Evolutionary conservation across 2,329 filamentous ascomycete species (phyloP), one percentile per base, ranked within the genome.

Genomic region (Penicillium sp.): DNA sequence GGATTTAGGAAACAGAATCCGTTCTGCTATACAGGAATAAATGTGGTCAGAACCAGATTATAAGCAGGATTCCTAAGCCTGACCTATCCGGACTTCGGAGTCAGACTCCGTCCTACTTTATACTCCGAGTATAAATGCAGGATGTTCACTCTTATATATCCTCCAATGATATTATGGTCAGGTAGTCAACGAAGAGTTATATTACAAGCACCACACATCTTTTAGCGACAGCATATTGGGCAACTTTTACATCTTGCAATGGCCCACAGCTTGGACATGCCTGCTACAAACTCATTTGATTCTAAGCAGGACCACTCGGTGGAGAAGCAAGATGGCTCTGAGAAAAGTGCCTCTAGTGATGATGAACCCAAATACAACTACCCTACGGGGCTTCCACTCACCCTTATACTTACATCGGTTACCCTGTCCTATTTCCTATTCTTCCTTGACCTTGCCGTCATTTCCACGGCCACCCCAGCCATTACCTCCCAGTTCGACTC

Each of bases 401-500:
- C 54, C 2, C 45, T 56, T 15, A 61, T 61, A 12, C 53, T 62
- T 3, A 55, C 51, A n/a, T 54, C 57, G 17, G 55, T 60, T n/a
- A 61, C 57, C 8, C 31, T 62, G 43, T 52, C 56, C 26, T 60
- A 60, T 52, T 62, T 59, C 21, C 46, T 61, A 8, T 56, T 61
- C 34, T 60, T 61, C 43, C 56, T 61, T 12, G 57, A 62, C 28
- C 40, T 56, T 44, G 51, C 54, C 10, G 50, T 61, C 22, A 53
- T 62, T 21, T 61, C 55, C 17, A 60, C 57, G 0, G 61, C 61
- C 12, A 58, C 53, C 31, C 59, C 61, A 3, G 42, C 45, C 4
- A 62, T 63, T 39, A 63, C 60, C 1, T 43, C 53, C 7, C 34
- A 57, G n/a, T 62, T 63, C 38, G 40, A 62, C 45, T 61, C 59